Percentiles rank a stretch among this genome's conserved stretches.
phyloP scores from a whole-genome alignment of 2,329 filamentous ascomycete genomes.

The Penicillium sp. region DNA sequence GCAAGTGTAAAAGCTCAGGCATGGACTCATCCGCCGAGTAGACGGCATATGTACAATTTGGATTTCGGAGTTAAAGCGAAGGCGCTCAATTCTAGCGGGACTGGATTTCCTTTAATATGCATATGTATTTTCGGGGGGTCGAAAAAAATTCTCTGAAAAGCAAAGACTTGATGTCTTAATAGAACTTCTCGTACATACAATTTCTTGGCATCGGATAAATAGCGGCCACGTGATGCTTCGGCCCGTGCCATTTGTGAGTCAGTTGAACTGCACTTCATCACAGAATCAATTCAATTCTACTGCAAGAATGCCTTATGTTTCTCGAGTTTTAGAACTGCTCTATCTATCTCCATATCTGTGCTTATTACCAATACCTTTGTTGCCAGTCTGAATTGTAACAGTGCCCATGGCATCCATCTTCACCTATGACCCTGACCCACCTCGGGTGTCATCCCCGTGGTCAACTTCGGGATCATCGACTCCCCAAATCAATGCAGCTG shows the following conservation, averaged over 20 bases:
- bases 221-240: conserved; percentile 20
- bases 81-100: background rate
- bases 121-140: conserved; percentile 1
- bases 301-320: conserved; percentile 20
- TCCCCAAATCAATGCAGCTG: conserved; percentile 34
- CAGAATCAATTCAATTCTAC: background rate
- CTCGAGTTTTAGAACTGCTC: conserved; percentile 4
- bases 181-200: background rate
- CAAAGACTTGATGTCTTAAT: background rate
- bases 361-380: conserved; percentile 15
- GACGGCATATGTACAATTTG: background rate
- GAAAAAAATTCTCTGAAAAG: conserved; percentile 6
- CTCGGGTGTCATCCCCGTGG: conserved; percentile 89
- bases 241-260: conserved; percentile 23
- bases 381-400: conserved; percentile 15
- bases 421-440: conserved; percentile 86
- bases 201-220: background rate
- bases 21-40: conserved; percentile 32
- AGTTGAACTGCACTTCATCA: conserved; percentile 9
- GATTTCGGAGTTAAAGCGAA: conserved; percentile 1
- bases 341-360: conserved; percentile 6
- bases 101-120: background rate
- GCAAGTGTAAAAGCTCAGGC: conserved; percentile 75
- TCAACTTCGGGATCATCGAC: conserved; percentile 56
- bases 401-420: conserved; percentile 84